A percentile compares a stretch with the other conserved stretches of the same genome.
Conservation (phyloP, 2,329 filamentous ascomycete genomes). For the Venturia oleaginea region DNA sequence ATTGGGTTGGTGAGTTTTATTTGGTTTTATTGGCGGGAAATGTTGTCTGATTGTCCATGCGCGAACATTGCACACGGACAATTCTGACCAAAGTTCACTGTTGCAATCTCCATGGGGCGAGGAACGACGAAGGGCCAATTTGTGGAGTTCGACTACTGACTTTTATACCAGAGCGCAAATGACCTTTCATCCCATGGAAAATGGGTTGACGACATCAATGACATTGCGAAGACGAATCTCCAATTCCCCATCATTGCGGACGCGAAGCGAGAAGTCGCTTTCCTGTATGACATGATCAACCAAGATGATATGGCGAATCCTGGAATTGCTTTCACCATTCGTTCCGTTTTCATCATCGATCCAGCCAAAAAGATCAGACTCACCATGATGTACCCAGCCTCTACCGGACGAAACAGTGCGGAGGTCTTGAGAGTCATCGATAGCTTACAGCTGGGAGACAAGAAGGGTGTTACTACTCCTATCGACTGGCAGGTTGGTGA, state of each 20-base stretch:
- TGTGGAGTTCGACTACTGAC: constrained; percentile 3
- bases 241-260: constrained; percentile 43
- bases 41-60: no score
- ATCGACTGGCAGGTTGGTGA: constrained; percentile 86
- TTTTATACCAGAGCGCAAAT: constrained; percentile 54
- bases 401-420: constrained; percentile 58
- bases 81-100: no score
- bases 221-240: constrained; percentile 35
- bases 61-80: no score
- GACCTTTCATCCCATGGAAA: constrained; percentile 71
- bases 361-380: constrained; percentile 87
- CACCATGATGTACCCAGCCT: constrained; percentile 87
- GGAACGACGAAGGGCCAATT: not conserved
- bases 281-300: constrained; percentile 39
- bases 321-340: constrained; percentile 79
- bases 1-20: constrained; percentile 57
- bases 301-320: constrained; percentile 28
- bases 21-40: no score
- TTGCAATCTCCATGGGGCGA: no score
- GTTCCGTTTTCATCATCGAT: constrained; percentile 91
- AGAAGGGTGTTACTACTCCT: constrained; percentile 78
- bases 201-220: constrained; percentile 74
- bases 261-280: constrained; percentile 39
- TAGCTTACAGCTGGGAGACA: constrained; percentile 60
- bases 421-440: constrained; percentile 52